Conservation (phyloP, 768 basidiomycete species). For the Termitomyces bulborhizus region DNA sequence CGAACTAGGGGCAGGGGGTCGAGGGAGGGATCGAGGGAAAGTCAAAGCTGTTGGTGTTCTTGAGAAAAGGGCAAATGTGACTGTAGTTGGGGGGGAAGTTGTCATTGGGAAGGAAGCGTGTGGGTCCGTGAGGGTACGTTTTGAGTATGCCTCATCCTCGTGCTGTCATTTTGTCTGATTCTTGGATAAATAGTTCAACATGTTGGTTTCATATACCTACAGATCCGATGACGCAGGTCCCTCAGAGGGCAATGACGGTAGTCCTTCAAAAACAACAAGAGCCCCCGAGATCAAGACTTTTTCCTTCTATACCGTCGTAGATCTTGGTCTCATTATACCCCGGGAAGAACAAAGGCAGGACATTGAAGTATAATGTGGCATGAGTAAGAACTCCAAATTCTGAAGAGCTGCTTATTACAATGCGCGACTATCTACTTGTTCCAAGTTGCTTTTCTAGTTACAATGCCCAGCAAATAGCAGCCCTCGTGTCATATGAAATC, state of each 20-base stretch:
- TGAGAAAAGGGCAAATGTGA: constrained; percentile 87
- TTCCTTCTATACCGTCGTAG: constrained; percentile 81
- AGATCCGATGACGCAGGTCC: constrained; percentile 79
- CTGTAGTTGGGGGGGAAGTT: constrained; percentile 84
- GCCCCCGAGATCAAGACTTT: constrained; percentile 79
- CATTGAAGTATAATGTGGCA: not conserved
- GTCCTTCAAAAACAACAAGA: constrained; percentile 38
- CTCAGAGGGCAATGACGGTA: constrained; percentile 50
- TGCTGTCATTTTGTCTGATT: not conserved
- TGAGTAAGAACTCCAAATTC: too few species aligned
- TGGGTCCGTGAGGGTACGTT: constrained; percentile 72
- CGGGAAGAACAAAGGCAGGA: constrained; percentile 36
- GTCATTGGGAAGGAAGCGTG: constrained; percentile 74
- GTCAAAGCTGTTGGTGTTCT: constrained; percentile 70
- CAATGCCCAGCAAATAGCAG: not conserved
- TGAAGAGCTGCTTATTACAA: not conserved
- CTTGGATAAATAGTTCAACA: constrained; percentile 65
- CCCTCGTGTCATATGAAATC: too few species aligned
- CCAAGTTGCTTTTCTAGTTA: not conserved
- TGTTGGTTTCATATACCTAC: constrained; percentile 93
- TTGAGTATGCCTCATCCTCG: not conserved
- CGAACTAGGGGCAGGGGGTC: constrained; percentile 28
- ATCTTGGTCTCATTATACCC: constrained; percentile 66
- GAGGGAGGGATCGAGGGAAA: constrained; percentile 40
- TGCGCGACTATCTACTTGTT: not conserved